Percentiles rank a stretch among this genome's conserved stretches.
Evolutionary conservation across 257 asterid species (phyloP).

Genomic region (Cinchona pubescens): DNA sequence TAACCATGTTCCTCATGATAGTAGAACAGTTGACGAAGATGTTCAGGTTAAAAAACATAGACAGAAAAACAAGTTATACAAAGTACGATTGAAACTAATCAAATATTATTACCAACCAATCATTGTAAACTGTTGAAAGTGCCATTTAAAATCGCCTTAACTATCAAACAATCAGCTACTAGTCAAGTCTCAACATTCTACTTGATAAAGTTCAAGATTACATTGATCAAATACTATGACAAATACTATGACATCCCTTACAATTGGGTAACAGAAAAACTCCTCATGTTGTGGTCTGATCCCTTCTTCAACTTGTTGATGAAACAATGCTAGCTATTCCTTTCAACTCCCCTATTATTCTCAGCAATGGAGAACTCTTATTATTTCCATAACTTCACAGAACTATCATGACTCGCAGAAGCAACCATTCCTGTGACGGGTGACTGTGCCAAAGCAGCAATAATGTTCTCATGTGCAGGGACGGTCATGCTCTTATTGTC

Average conservation of each 20-base stretch:
- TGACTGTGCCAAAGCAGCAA: slow-evolving; percentile 84
- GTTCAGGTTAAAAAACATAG: not conserved
- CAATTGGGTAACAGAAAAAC: not conserved
- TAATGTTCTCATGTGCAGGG: slow-evolving; percentile 71
- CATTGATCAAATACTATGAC: not conserved
- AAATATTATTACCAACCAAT: not conserved
- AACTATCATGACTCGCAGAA: slow-evolving; percentile 92
- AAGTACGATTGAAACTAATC: slow-evolving; percentile 1
- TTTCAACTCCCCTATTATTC: not conserved
- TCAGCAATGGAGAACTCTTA: not conserved
- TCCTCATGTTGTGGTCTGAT: not conserved
- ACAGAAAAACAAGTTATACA: not conserved
- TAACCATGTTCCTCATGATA: no score
- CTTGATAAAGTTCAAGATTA: not conserved
- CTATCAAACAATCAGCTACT: slow-evolving; percentile 6
- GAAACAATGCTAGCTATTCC: not conserved
- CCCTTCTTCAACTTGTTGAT: not conserved
- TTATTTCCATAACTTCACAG: slow-evolving; percentile 91
- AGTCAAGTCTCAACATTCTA: slow-evolving; percentile 7
- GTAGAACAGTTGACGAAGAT: not conserved
- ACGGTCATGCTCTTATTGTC: slow-evolving; percentile 88
- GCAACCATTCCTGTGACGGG: slow-evolving; percentile 86
- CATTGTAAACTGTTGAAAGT: not conserved
- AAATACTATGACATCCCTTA: not conserved
- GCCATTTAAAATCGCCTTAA: not conserved